These are phyloP conservation scores for Penicillium sp. DNA, from an alignment of 2,329 filamentous ascomycete species.

Conservation along the genomic window DNA sequence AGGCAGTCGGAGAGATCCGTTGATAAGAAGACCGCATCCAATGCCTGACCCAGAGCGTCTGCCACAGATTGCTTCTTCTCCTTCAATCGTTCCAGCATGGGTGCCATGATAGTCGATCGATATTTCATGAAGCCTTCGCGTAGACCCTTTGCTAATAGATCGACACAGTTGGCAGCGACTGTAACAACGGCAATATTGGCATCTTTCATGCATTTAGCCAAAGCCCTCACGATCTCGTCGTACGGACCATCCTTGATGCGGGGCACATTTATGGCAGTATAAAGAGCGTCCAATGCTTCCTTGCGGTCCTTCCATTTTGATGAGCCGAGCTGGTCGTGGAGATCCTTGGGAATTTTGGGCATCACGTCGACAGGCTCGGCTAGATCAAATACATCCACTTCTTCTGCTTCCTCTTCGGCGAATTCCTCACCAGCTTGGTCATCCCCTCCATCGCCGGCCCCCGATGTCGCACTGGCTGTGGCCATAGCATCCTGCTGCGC, in stretches of 20 bases:
- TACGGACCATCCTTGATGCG: constrained; percentile 91
- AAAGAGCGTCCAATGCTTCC: constrained; percentile 84
- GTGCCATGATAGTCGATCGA: constrained; percentile 75
- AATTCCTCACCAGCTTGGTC: constrained; percentile 61
- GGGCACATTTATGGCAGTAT: constrained; percentile 76
- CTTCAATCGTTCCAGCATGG: constrained; percentile 93
- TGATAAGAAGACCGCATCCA: constrained; percentile 70
- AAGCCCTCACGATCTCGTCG: constrained; percentile 76
- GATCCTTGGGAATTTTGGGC: constrained; percentile 78
- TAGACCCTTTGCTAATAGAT: constrained; percentile 83
- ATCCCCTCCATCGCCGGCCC: constrained; percentile 54
- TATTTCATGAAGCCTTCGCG: constrained; percentile 79
- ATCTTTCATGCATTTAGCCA: constrained; percentile 98
- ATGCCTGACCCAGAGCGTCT: constrained; percentile 81
- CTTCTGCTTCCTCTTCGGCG: constrained; percentile 62
- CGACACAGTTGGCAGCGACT: constrained; percentile 89
- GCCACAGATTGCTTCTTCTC: constrained; percentile 92
- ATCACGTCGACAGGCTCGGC: constrained; percentile 86
- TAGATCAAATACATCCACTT: constrained; percentile 79
- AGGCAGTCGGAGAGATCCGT: constrained; percentile 81
- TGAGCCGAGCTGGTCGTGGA: constrained; percentile 80
- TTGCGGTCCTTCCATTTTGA: constrained; percentile 99
- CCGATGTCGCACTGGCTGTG: constrained; percentile 64
- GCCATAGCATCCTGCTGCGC: constrained; percentile 86
- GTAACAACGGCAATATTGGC: constrained; percentile 95